Base-by-base conservation (phyloP, 2,329 filamentous ascomycete genomes). In the Ophiocordyceps camponoti-saundersi region DNA sequence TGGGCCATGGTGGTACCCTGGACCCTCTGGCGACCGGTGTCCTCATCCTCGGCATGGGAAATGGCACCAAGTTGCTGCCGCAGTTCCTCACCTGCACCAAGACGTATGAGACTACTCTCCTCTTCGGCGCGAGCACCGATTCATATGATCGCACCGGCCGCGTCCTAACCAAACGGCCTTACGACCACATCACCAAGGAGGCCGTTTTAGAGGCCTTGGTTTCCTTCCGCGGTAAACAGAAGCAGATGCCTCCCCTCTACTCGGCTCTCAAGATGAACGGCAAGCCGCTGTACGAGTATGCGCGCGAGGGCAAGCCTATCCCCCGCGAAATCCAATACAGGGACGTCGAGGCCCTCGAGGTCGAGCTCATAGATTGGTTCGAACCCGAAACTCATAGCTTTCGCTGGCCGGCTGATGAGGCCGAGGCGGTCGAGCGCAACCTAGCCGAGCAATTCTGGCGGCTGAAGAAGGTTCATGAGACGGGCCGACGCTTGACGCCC, bases 211-310 rank as follows among this genome's bases (percentile, higher is more conserved):
- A 83, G 59, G 85, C 82, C 16, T 66, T 96, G 48, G 72, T 70
- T 6, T 67, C 72, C 50, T 95, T 95, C 62, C 73, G 80, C 39
- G 92, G 92, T 16, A 82, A 82, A 55, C 87, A 87, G 56, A 80
- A 85, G 68, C 92, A 98, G 68, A 80, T 85, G 54, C 92, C 92
- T 36, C 90, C 90, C 6, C 77, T 98, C 20, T 98, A 89, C 64
- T 95, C 87, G 29, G 92, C 92, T 11, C 71, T 96, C 51, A 89
- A 90, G 62, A 86, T 95, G 63, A 78, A 95, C 54, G 92, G 92
- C 2, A 95, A 95, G 69, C 84, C 86, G 32, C 72, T 95, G 44
- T 98, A 98, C 61, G 89, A 98, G 65, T 96, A 96, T 63, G 92
- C 92, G 20, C 75, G 92, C 44, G 86, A 89, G 61, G 92, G 92